Conservation (phyloP, 257 asterid genomes). For the Verbascum thapsus region DNA sequence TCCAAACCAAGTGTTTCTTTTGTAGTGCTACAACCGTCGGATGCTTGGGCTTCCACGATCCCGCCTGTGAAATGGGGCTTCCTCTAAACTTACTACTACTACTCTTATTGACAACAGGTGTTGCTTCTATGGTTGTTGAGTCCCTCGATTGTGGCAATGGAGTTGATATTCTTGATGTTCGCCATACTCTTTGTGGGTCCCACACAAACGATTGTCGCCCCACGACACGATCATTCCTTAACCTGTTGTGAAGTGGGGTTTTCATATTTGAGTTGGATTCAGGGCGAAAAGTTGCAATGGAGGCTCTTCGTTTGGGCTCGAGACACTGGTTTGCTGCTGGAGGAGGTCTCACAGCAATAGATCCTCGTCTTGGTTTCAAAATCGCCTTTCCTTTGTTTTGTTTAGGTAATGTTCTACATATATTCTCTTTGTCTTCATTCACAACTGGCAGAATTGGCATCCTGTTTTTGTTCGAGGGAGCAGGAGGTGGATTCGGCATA, state of each 20-base stretch:
- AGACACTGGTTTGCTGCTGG: slow-evolving; percentile 42
- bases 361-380: slow-evolving; percentile 71
- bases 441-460: slow-evolving; percentile 60
- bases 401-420: slow-evolving; percentile 28
- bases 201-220: slow-evolving; percentile 76
- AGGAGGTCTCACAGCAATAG: slow-evolving; percentile 65
- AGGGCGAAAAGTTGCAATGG: slow-evolving; percentile 66
- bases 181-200: slow-evolving; percentile 83
- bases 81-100: slow-evolving; percentile 60
- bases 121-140: slow-evolving; percentile 41
- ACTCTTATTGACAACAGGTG: slow-evolving; percentile 51
- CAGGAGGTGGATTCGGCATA: slow-evolving; percentile 53
- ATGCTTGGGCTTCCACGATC: slow-evolving; percentile 64
- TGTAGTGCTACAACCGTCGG: slow-evolving; percentile 65
- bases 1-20: slow-evolving; percentile 63
- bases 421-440: slow-evolving; percentile 62
- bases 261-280: slow-evolving; percentile 47
- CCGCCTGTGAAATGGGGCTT: slow-evolving; percentile 47
- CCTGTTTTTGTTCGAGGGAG: slow-evolving; percentile 43
- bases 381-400: slow-evolving; percentile 39
- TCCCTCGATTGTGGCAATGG: slow-evolving; percentile 55
- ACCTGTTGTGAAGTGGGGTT: slow-evolving; percentile 48
- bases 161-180: slow-evolving; percentile 60
- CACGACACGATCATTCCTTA: slow-evolving; percentile 48
- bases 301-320: slow-evolving; percentile 80